Evolutionary conservation across 2,329 filamentous ascomycete genomes (phyloP).

Genomic region (Xylaria digitata): DNA sequence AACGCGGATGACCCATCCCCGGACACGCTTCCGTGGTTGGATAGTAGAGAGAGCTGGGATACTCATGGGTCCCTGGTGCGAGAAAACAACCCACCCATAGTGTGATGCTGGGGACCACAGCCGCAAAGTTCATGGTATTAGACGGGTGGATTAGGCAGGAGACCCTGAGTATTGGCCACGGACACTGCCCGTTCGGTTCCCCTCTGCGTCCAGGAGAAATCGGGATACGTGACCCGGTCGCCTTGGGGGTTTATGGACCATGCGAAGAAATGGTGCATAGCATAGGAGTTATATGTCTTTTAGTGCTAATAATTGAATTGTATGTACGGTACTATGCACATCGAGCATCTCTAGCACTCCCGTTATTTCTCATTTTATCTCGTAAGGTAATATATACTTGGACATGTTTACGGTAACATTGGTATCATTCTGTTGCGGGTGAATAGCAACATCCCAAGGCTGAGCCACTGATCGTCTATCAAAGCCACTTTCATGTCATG

Average conservation of each 20-base stretch:
- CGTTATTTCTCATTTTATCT: conserved; percentile 27
- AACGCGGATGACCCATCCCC: neutral
- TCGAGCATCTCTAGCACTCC: neutral
- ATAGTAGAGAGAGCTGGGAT: neutral
- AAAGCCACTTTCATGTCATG: neutral
- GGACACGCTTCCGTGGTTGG: conserved; percentile 3
- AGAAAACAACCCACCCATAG: neutral
- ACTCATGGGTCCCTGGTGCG: neutral
- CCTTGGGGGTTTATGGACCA: conserved; percentile 10
- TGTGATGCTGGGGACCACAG: neutral
- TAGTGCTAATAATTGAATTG: conserved; percentile 33
- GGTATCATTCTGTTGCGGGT: neutral
- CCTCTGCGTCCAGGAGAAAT: neutral
- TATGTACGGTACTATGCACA: conserved; percentile 23
- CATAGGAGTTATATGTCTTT: conserved; percentile 49
- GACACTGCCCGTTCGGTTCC: neutral
- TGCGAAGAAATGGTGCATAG: conserved; percentile 46
- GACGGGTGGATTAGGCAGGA: neutral
- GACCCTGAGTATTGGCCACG: neutral
- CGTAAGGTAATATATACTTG: conserved; percentile 30
- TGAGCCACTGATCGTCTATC: neutral
- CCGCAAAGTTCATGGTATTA: neutral
- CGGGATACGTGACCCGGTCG: neutral
- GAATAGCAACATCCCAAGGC: neutral
- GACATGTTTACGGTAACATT: neutral